phyloP scores from a whole-genome alignment of 2,329 filamentous ascomycete genomes.

The Diaporthe destruens region DNA sequence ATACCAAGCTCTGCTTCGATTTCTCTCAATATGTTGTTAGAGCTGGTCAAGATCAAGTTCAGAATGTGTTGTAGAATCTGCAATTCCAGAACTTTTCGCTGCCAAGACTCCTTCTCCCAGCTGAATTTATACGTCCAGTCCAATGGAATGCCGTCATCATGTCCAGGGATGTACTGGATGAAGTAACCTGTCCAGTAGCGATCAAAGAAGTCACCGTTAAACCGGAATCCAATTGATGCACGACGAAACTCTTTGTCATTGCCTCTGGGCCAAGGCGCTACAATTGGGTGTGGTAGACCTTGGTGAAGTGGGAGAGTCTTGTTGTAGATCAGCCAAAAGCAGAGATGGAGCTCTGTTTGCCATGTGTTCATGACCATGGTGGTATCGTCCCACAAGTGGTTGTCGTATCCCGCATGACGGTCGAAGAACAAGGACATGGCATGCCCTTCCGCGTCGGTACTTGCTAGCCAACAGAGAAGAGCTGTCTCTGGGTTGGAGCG shows the following conservation, averaged over 20 bases:
- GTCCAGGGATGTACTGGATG: neutral
- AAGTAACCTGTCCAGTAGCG: neutral
- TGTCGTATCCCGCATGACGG: neutral
- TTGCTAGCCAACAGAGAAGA: neutral
- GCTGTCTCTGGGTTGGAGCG: neutral
- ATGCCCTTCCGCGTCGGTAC: neutral
- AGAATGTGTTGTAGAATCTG: neutral
- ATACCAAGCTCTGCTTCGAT: neutral
- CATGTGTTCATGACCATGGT: neutral
- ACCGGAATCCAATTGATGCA: neutral
- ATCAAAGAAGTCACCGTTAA: neutral
- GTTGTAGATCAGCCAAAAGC: neutral
- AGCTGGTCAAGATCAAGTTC: neutral
- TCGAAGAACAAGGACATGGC: neutral
- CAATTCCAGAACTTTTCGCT: neutral
- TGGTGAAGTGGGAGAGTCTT: neutral
- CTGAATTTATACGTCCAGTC: too few relatives aligned
- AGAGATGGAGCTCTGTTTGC: neutral
- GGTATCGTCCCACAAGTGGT: neutral
- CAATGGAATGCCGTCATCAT: too few relatives aligned
- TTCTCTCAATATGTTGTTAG: neutral
- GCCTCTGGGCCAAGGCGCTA: neutral
- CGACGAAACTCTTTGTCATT: neutral
- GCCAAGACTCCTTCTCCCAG: neutral
- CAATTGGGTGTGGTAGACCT: neutral